phyloP scores from a whole-genome alignment of 179 eudicot genomes.

The Spergularia azorica region DNA sequence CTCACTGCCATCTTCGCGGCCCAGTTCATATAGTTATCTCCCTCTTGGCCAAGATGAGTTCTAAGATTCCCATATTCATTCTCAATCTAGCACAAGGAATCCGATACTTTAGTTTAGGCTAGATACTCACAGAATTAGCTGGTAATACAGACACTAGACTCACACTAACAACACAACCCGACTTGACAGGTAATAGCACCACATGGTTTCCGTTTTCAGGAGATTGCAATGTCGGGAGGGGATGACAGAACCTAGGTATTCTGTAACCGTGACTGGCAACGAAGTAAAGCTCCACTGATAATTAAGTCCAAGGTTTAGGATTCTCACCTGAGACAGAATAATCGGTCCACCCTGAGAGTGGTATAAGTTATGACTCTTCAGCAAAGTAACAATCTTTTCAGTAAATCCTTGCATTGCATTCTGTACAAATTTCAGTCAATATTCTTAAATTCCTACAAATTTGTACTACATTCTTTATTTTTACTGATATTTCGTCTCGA shows the following conservation, averaged over 20 bases:
- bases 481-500: neutral
- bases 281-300: neutral
- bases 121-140: neutral
- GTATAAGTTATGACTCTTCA: constrained; percentile 72
- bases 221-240: neutral
- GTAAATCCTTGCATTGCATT: constrained; percentile 79
- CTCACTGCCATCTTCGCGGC: constrained; percentile 90
- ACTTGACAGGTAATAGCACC: neutral
- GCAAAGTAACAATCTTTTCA: constrained; percentile 65
- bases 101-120: neutral
- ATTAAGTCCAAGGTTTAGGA: neutral
- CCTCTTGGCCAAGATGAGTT: constrained; percentile 58
- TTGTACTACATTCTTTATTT: neutral
- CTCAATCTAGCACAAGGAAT: constrained; percentile 57
- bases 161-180: neutral
- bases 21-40: constrained; percentile 77
- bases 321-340: constrained; percentile 73
- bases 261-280: neutral
- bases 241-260: neutral
- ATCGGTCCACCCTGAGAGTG: constrained; percentile 96
- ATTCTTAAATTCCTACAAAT: neutral
- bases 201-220: neutral
- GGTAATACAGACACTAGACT: neutral
- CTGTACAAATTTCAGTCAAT: constrained; percentile 39
- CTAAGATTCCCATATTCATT: constrained; percentile 84